A percentile compares a stretch with the other conserved stretches of the same genome.
These are phyloP conservation scores for Saposhnikovia divaricata DNA, from an alignment of 129 eudicot species.

Conservation along the genomic window DNA sequence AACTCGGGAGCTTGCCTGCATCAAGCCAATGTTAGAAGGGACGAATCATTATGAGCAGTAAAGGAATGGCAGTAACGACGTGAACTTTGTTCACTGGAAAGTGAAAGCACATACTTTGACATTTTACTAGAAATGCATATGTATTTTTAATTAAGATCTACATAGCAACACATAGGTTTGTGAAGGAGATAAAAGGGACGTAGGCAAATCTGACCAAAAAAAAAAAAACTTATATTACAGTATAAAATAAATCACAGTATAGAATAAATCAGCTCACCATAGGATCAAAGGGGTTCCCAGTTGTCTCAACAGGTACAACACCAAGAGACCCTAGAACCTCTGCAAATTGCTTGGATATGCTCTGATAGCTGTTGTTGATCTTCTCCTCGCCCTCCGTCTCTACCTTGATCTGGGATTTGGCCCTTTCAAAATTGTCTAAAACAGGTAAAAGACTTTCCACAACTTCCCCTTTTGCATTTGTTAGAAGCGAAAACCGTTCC, in stretches of 20 bases:
- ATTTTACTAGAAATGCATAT: not conserved
- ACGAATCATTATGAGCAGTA: conserved; percentile 25
- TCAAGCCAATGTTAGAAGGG: conserved; percentile 37
- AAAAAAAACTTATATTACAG: not conserved
- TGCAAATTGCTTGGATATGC: conserved; percentile 80
- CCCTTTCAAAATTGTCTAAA: conserved; percentile 79
- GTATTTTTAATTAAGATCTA: not conserved
- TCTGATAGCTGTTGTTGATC: conserved; percentile 61
- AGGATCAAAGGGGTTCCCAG: conserved; percentile 74
- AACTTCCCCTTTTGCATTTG: conserved; percentile 78
- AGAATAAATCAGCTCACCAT: conserved; percentile 34
- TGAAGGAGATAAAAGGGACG: not conserved
- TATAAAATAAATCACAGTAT: not conserved
- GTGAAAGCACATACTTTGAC: not conserved
- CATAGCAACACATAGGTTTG: not conserved
- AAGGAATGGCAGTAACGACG: not conserved
- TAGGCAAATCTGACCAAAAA: not conserved
- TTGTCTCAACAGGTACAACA: conserved; percentile 64
- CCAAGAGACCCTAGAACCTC: conserved; percentile 60
- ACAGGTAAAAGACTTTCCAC: conserved; percentile 61
- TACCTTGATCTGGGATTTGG: conserved; percentile 58
- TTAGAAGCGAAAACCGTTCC: conserved; percentile 48
- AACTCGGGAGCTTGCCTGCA: conserved; percentile 66
- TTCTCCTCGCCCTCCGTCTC: conserved; percentile 70
- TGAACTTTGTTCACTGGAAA: not conserved